These are phyloP conservation scores for Kalmanozyma brasiliensis DNA, from an alignment of 1,284 basidiomycete genomes.

Conservation along the genomic window DNA sequence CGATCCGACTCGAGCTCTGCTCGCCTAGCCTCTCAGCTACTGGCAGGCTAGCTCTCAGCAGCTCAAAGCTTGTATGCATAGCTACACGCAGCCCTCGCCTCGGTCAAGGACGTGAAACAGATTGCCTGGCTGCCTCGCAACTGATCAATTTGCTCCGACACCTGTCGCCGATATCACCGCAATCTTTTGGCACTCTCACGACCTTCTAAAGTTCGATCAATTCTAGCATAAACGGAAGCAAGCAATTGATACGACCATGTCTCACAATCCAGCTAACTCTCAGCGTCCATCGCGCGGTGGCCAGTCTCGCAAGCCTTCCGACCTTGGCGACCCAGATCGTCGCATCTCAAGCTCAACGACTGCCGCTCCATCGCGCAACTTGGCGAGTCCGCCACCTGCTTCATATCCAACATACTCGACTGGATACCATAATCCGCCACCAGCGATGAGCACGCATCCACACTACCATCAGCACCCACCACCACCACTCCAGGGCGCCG, in stretches of 20 bases:
- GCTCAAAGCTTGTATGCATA: too few relatives aligned
- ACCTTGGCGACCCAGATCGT: slow-evolving; percentile 19
- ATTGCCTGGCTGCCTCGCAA: too few relatives aligned
- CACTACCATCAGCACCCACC: slow-evolving; percentile 18
- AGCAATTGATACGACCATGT: slow-evolving; percentile 7
- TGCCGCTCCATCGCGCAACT: slow-evolving; percentile 8
- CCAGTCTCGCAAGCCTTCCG: slow-evolving; percentile 12
- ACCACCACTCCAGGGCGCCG: slow-evolving; percentile 6
- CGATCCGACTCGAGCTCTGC: too few relatives aligned
- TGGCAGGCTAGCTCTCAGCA: too few relatives aligned
- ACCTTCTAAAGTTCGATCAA: too few relatives aligned
- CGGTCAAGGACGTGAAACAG: too few relatives aligned
- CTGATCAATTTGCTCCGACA: too few relatives aligned
- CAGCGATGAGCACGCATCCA: slow-evolving; percentile 3
- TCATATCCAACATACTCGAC: slow-evolving; percentile 13
- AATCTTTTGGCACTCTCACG: too few relatives aligned
- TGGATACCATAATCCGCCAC: slow-evolving; percentile 16
- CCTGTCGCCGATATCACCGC: too few relatives aligned
- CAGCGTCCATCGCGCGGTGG: slow-evolving; percentile 22
- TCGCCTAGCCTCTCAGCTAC: too few relatives aligned
- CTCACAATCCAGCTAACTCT: slow-evolving; percentile 16
- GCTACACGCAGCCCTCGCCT: too few relatives aligned
- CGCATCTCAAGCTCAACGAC: slow-evolving; percentile 9
- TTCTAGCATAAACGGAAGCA: too few relatives aligned
- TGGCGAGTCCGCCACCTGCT: slow-evolving; percentile 21